Conservation (phyloP, 495 filamentous ascomycete species). For the Antarctomyces pellizariae region DNA sequence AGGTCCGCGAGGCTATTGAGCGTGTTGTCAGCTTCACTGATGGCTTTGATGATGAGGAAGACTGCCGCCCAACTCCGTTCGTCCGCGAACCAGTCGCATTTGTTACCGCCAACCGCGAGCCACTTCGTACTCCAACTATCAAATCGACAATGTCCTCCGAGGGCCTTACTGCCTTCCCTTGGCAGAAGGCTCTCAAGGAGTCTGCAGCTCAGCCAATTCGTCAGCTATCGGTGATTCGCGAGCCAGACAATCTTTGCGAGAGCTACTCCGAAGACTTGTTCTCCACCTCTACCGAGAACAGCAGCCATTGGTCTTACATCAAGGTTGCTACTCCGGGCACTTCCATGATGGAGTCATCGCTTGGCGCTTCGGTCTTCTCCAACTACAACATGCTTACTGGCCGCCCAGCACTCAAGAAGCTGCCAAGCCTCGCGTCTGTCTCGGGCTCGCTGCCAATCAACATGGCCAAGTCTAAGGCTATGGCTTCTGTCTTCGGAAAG, state of each 20-base stretch:
- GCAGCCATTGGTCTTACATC: conserved; percentile 48
- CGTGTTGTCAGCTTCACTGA: conserved; percentile 84
- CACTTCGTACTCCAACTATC: conserved; percentile 85
- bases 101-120: conserved; percentile 77
- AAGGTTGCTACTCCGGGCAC: conserved; percentile 48
- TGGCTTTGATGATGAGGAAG: conserved; percentile 77
- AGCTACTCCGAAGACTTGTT: conserved; percentile 78
- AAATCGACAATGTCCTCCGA: conserved; percentile 63
- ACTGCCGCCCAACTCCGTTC: too few relatives aligned
- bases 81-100: conserved; percentile 41
- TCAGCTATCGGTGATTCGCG: conserved; percentile 69
- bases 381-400: conserved; percentile 22
- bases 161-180: conserved; percentile 77
- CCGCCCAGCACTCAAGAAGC: conserved; percentile 14
- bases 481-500: conserved; percentile 59
- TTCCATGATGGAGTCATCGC: conserved; percentile 50
- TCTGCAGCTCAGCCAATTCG: conserved; percentile 50
- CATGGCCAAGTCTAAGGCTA: conserved; percentile 33
- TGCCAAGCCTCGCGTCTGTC: conserved; percentile 35
- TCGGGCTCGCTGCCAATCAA: conserved; percentile 59
- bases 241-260: conserved; percentile 26
- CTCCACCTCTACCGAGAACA: conserved; percentile 48
- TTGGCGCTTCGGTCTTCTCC: conserved; percentile 47
- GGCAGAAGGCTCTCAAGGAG: conserved; percentile 75
- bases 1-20: conserved; percentile 48